Base-by-base conservation (phyloP, 495 filamentous ascomycete species). In the Neurospora sublineolata region DNA sequence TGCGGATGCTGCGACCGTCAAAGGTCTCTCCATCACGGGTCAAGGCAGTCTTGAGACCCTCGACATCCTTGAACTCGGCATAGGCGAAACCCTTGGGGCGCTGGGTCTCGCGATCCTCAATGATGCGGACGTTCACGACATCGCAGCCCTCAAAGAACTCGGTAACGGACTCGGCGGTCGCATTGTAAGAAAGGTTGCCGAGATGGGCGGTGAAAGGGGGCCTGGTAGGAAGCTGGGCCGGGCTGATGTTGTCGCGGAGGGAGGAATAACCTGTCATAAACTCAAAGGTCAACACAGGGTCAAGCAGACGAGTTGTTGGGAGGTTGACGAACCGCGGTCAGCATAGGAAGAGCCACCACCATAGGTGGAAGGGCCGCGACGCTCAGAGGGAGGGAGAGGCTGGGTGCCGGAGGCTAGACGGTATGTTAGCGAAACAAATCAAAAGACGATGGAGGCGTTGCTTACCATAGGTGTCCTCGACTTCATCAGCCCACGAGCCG, bases 61-160 rank as follows among this genome's bases (percentile, higher is more conserved):
- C 94, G 20, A 94, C 85, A 46, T 90, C 91, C 71, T 85, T 89
- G 77, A 97, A 99, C 78, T 98, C 96, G 68, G 96, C 94, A 82
- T 99, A 99, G 58, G 94, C 95, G 77, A 99, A 99, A 46, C 95
- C 95, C 86, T 99, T 99, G 67, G 95, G 95, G 76, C 92, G 91
- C 74, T 89, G 87, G 75, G 93, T 92, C 80, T 96, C 84, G 78
- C 93, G 94, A 81, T 99, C 95, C 82, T 97, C 94, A 72, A 98
- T 95, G 74, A 99, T 93, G 75, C 95, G 91, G 70, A 99, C 93
- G 77, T 89, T 97, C 18, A 90, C 91, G 75, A 96, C 89, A 70
- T 91, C 85, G 81, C 95, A 99, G 39, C 85, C 92, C 37, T 84
- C 79, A 79, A 99, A 97, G 76, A 98, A 95, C 8, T 92, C 91